Evolutionary conservation across 2,329 filamentous ascomycete genomes (phyloP).

Genomic region (Phaeosphaeria sp.): DNA sequence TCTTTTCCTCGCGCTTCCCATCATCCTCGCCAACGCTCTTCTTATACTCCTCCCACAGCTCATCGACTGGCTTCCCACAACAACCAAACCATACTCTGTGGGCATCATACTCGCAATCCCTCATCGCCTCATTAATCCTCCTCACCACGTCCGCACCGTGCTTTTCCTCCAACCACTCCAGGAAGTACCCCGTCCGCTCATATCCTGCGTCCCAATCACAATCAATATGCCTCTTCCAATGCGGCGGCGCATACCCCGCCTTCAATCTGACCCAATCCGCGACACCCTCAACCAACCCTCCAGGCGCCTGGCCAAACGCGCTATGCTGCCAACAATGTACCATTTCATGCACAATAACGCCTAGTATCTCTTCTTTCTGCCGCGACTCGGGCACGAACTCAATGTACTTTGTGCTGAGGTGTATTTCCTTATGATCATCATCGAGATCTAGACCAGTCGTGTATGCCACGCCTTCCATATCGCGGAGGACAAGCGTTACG

Average conservation of each 20-base stretch:
- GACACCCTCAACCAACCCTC: constrained; percentile 86
- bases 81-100: constrained; percentile 71
- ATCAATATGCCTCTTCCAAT: constrained; percentile 71
- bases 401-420: constrained; percentile 82
- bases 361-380: constrained; percentile 69
- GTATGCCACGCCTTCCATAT: constrained; percentile 87
- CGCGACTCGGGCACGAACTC: constrained; percentile 43
- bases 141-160: constrained; percentile 60
- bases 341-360: constrained; percentile 89
- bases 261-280: constrained; percentile 90
- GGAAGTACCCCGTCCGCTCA: constrained; percentile 88
- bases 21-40: constrained; percentile 50
- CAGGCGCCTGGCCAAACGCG: constrained; percentile 60
- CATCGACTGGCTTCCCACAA: constrained; percentile 68
- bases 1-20: neutral
- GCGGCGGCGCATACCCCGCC: constrained; percentile 75
- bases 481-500: constrained; percentile 80
- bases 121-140: constrained; percentile 70
- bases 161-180: constrained; percentile 79
- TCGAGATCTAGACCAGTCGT: constrained; percentile 83
- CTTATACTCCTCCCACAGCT: constrained; percentile 78
- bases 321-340: constrained; percentile 95
- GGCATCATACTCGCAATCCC: constrained; percentile 68
- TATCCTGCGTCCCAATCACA: constrained; percentile 88
- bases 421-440: constrained; percentile 88